Evolutionary conservation across 371 early-diverging fungal species (phyloP).

Genomic region (Mortierella sp.): DNA sequence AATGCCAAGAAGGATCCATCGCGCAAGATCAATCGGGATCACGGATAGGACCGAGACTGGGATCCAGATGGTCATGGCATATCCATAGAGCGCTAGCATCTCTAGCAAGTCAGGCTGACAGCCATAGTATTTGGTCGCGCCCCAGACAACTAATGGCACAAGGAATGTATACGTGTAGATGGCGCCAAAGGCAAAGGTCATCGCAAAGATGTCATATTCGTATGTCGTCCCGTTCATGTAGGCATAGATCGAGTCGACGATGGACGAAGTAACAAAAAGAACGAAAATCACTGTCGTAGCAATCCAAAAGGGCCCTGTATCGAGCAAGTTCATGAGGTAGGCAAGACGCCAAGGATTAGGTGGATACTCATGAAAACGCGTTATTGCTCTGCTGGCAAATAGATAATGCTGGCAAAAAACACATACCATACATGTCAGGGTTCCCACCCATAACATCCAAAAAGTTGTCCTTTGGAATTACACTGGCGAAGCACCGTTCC

Average conservation of each 20-base stretch:
- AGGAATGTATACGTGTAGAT: conserved; percentile 84
- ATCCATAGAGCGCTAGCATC: conserved; percentile 90
- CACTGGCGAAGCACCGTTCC: conserved; percentile 60
- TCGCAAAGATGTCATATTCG: conserved; percentile 81
- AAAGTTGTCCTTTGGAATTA: conserved; percentile 62
- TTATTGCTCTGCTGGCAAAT: too few relatives aligned
- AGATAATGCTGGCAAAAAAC: background rate
- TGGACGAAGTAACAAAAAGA: conserved; percentile 89
- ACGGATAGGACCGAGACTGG: conserved; percentile 80
- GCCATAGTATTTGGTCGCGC: conserved; percentile 84
- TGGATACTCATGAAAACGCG: background rate
- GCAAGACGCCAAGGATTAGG: too few relatives aligned
- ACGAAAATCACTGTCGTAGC: conserved; percentile 92
- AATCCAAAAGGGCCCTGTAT: conserved; percentile 93
- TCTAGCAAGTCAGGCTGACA: conserved; percentile 84
- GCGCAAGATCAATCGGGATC: conserved; percentile 15
- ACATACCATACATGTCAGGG: conserved; percentile 81
- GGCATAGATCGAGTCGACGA: conserved; percentile 85
- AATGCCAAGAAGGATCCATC: conserved; percentile 30
- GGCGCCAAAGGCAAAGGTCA: conserved; percentile 82
- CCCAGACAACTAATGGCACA: conserved; percentile 84
- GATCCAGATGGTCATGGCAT: conserved; percentile 90
- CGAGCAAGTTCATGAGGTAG: background rate
- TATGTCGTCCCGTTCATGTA: conserved; percentile 64
- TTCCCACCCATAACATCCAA: conserved; percentile 55